Percentiles rank a stretch among this genome's conserved stretches.
Evolutionary conservation across 2,329 filamentous ascomycete species (phyloP).

Genomic region (Pseudonectria buxi): DNA sequence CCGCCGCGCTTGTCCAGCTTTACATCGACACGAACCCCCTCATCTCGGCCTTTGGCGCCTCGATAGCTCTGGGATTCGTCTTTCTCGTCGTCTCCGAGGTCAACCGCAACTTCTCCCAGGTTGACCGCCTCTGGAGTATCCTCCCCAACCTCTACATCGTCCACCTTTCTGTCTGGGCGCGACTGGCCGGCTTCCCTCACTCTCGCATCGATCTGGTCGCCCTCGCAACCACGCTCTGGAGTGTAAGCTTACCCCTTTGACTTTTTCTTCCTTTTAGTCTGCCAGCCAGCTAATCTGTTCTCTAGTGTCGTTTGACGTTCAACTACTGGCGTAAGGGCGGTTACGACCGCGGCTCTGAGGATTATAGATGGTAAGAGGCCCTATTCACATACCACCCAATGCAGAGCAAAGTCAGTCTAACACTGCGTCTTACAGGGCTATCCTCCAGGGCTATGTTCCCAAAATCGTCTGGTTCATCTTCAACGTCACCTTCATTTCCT

Average conservation of each 20-base stretch:
- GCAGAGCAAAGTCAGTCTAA: not conserved
- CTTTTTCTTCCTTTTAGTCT: not conserved
- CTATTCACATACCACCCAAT: not conserved
- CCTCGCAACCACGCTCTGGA: slow-evolving; percentile 69
- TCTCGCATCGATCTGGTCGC: slow-evolving; percentile 66
- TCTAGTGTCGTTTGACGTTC: slow-evolving; percentile 74
- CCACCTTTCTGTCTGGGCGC: slow-evolving; percentile 80
- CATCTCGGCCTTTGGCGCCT: slow-evolving; percentile 65
- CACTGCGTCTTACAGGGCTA: slow-evolving; percentile 43
- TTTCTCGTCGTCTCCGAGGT: slow-evolving; percentile 74
- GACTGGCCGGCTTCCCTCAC: slow-evolving; percentile 63
- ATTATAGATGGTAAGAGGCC: slow-evolving; percentile 69
- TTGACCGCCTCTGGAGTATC: slow-evolving; percentile 88
- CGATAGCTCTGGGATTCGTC: slow-evolving; percentile 61
- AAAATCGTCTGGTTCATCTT: slow-evolving; percentile 69
- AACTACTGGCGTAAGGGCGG: slow-evolving; percentile 97
- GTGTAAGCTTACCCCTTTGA: slow-evolving; percentile 45
- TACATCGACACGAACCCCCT: slow-evolving; percentile 85
- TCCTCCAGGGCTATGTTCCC: slow-evolving; percentile 61
- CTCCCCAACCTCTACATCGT: slow-evolving; percentile 80
- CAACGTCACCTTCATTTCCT: slow-evolving; percentile 84
- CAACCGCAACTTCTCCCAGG: slow-evolving; percentile 94
- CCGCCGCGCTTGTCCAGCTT: slow-evolving; percentile 58
- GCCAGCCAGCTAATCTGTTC: not conserved
- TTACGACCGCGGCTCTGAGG: slow-evolving; percentile 81